Base-by-base conservation (phyloP, 192 early-diverging fungal genomes). In the Entomortierella lignicola region DNA sequence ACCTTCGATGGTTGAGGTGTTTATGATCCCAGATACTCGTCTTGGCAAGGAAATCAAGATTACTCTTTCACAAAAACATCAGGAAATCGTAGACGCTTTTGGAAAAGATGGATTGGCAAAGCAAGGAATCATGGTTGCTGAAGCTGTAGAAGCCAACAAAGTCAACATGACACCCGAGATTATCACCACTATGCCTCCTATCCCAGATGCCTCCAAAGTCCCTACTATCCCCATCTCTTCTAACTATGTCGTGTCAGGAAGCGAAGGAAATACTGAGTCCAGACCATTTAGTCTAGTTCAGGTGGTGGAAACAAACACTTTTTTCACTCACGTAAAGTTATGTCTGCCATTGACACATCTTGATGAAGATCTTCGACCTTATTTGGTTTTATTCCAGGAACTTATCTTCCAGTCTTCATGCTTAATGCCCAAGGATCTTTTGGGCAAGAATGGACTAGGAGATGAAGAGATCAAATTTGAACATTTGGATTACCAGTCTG, bases 371-470 rank as follows among this genome's bases (percentile, higher is more conserved):
- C 81, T 93, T 29, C 88, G 90, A 10, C 88, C 90, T 15, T 94
- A 89, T 81, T 60, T 95, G 41, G 87, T 89, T 11, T 82, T 95
- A 50, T 93, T 95, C 83, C 91, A 93, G 51, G 93, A 92, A 54
- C 81, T 94, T n/a, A 41, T 95, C 21, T 90, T 95, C 60, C 82
- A 88, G 61, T 83, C 83, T 8, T 84, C 89, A 32, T 51, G 89
- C 31, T 50, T 65, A 21, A 81, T 89, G 15, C 88, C 90, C 3
- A 82, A 82, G 10, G 82, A 77, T n/a, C 52, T 85, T 0, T 11
- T 66, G 2, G 81, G 82, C n/a, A 71, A 85, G 17, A 59, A 79
- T 4, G 60, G 61, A 29, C 55, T 57, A n/a, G 71, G 63, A 11
- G 61, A 75, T 20, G 71, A 64, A 12, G 61, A 75, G 18, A 71